Base-by-base conservation (phyloP, 768 basidiomycete genomes). In the Russula griseocarnosa region DNA sequence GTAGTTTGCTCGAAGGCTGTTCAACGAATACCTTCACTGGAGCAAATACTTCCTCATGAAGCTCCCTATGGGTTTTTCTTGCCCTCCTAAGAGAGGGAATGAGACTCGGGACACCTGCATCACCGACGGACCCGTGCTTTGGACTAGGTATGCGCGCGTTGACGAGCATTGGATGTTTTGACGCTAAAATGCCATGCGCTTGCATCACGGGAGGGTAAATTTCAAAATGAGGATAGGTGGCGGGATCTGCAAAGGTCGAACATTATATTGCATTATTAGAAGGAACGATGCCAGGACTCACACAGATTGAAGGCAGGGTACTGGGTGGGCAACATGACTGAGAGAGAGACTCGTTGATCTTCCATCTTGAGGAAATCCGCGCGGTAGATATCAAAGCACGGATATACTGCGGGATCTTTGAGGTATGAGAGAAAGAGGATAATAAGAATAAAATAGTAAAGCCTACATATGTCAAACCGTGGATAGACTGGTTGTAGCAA, bases 221-320 rank as follows among this genome's bases (percentile, higher is more conserved):
- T 53, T 73, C 68, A n/a, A 73, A 54, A 50, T 71, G 53, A 49
- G 71, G 73, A 55, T 73, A 74, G 28, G 69, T 65, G 13, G 73
- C 61, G 20, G 60, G 53, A 44, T 73, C 72, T 73, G 59, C 16
- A 55, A 51, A 9, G 22, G 20, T 46, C 13, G 26, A 18, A 46
- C 46, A 20, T 34, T 59, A 34, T 55, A 32, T 60, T 40, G 55
- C 24, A 16, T 6, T 46, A 38, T 18, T n/a, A 26, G 18, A 14
- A 22, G 42, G 54, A 13, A 53, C 44, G 32, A 28, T 22, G 18
- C 4, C 46, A 20, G 6, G 28, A 30, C 73, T 50, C 50, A 75
- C 74, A 74, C 6, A 69, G 53, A 36, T 63, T 55, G 14, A 75
- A 18, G 10, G 62, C 46, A 20, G 74, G 74, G 44, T 75, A 75